Conservation (phyloP, 202 grass and related monocot genomes). For the Bolboschoenoplectus hybrid region DNA sequence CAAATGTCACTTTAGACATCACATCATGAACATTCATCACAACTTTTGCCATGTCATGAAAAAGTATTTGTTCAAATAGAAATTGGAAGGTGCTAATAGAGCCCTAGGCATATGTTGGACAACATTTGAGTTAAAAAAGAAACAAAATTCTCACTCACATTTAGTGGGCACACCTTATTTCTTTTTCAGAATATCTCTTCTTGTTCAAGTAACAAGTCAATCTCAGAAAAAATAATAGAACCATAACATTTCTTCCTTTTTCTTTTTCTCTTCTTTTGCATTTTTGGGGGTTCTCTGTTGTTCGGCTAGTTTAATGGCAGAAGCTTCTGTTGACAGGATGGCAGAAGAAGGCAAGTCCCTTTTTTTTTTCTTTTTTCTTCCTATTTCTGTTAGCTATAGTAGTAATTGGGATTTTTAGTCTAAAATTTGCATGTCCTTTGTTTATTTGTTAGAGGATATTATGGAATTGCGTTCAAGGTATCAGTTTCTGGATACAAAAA, state of each 20-base stretch:
- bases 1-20: background rate
- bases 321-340: constrained; percentile 30
- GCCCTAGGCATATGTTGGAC: background rate
- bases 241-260: constrained; percentile 17
- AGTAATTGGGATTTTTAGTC: constrained; percentile 23
- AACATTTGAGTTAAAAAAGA: background rate
- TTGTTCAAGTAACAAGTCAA: constrained; percentile 32
- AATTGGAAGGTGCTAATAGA: background rate
- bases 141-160: background rate
- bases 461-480: constrained; percentile 52
- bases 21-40: constrained; percentile 12
- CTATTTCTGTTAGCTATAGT: background rate
- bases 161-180: background rate
- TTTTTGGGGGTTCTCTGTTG: background rate
- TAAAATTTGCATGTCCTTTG: constrained; percentile 23
- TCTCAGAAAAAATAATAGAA: constrained; percentile 13
- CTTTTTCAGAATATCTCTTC: constrained; percentile 30
- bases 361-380: background rate
- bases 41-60: background rate
- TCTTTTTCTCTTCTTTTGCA: background rate
- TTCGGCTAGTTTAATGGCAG: constrained; percentile 28
- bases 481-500: constrained; percentile 54
- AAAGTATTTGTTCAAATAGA: background rate
- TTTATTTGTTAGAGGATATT: constrained; percentile 66
- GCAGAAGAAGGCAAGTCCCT: constrained; percentile 28